Evolutionary conservation across 2,329 filamentous ascomycete genomes (phyloP).

Genomic region (Monilinia polystroma): DNA sequence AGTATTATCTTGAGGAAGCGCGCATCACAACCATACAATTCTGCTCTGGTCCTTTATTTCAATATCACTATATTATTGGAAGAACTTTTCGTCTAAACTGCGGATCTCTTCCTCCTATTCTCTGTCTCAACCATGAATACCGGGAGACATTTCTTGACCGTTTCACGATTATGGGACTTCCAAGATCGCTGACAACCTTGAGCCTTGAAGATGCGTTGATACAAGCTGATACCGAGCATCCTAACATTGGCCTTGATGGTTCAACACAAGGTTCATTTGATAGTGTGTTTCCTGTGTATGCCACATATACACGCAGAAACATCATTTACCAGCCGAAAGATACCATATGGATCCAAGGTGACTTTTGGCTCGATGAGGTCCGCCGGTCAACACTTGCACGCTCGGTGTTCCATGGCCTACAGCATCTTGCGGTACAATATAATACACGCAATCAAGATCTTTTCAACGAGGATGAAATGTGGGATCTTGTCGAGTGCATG

Average conservation of each 20-base stretch:
- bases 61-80: background rate
- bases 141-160: background rate
- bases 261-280: background rate
- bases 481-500: background rate
- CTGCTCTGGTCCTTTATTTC: background rate
- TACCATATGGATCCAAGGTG: slow-evolving; percentile 10
- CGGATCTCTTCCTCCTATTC: background rate
- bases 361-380: slow-evolving; percentile 12
- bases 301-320: background rate
- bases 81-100: background rate
- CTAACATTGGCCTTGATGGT: background rate
- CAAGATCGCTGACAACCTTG: background rate
- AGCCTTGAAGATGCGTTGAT: slow-evolving; percentile 1
- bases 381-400: slow-evolving; percentile 7
- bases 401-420: background rate
- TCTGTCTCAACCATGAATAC: slow-evolving; percentile 8
- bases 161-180: background rate
- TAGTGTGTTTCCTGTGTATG: background rate
- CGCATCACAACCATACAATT: slow-evolving; percentile 6
- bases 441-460: slow-evolving; percentile 2
- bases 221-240: no score
- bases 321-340: slow-evolving; percentile 5
- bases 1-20: background rate
- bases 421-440: slow-evolving; percentile 2
- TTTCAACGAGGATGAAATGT: background rate